Evolutionary conservation across 2,329 filamentous ascomycete genomes (phyloP).

Genomic region (Basipetospora chlamydospora): DNA sequence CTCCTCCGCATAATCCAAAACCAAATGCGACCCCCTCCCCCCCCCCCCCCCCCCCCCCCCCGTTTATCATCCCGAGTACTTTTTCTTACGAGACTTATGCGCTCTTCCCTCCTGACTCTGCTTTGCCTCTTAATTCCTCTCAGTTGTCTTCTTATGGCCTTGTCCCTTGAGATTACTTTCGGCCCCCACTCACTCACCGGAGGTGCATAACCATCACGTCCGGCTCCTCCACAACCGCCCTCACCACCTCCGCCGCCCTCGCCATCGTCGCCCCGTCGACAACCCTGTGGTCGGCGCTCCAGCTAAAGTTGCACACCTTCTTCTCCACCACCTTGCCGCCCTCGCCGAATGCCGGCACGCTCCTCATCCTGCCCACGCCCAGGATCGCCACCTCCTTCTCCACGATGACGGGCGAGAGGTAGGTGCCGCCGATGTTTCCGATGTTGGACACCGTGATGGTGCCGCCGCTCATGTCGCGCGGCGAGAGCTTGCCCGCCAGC

Average conservation of each 20-base stretch:
- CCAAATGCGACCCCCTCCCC: too few species aligned
- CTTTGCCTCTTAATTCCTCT: too few species aligned
- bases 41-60: too few species aligned
- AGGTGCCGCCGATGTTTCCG: conserved; percentile 84
- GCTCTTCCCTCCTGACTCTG: too few species aligned
- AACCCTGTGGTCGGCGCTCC: conserved; percentile 89
- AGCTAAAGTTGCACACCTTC: conserved; percentile 82
- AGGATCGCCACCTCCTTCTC: conserved; percentile 84
- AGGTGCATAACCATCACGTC: conserved; percentile 77
- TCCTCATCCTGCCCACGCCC: conserved; percentile 68
- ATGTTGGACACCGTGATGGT: conserved; percentile 97
- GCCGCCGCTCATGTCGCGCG: conserved; percentile 64
- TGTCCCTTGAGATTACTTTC: too few species aligned
- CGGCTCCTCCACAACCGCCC: conserved; percentile 65
- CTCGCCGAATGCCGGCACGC: conserved; percentile 64
- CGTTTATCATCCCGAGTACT: too few species aligned
- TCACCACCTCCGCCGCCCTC: conserved; percentile 70
- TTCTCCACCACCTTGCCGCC: conserved; percentile 50
- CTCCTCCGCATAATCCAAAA: too few species aligned
- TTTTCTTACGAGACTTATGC: too few species aligned
- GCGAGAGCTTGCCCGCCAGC: conserved; percentile 56
- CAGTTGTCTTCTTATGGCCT: too few species aligned
- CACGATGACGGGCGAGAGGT: conserved; percentile 82
- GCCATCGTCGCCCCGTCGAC: conserved; percentile 93
- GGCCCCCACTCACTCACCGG: conserved; percentile 30